phyloP scores from a whole-genome alignment of 441 rosid genomes.

The Breynia disticha region DNA sequence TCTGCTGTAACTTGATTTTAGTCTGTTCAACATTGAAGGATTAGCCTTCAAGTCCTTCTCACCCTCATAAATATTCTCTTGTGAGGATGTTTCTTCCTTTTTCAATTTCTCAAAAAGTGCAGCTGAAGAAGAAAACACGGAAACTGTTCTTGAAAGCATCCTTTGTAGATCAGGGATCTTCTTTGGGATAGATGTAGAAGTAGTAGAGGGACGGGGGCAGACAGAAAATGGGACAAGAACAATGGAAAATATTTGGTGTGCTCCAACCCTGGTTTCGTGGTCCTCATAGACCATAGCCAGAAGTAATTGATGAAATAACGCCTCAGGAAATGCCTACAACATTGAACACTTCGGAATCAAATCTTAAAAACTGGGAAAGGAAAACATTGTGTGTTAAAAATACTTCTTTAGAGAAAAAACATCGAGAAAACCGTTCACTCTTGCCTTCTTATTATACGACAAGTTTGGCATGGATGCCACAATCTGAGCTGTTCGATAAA shows the following conservation, averaged over 20 bases:
- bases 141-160: conserved; percentile 80
- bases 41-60: conserved; percentile 22
- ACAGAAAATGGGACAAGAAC: conserved; percentile 89
- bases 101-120: conserved; percentile 71
- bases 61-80: conserved; percentile 19
- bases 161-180: conserved; percentile 52
- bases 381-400: neutral
- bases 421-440: conserved; percentile 8
- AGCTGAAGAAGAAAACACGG: conserved; percentile 90
- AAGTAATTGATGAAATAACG: conserved; percentile 76
- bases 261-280: conserved; percentile 67
- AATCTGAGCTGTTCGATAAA: conserved; percentile 76
- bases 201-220: conserved; percentile 38
- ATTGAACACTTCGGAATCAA: conserved; percentile 1
- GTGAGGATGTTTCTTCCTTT: conserved; percentile 30
- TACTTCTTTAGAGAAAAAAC: neutral
- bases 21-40: conserved; percentile 41
- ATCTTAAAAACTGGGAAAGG: neutral
- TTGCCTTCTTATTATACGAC: conserved; percentile 74
- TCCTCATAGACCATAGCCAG: conserved; percentile 79
- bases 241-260: conserved; percentile 78
- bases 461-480: conserved; percentile 63
- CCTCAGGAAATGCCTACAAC: conserved; percentile 77
- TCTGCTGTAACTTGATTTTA: conserved; percentile 61
- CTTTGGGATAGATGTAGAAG: conserved; percentile 24